Conservation (phyloP, 495 filamentous ascomycete genomes). For the Halenospora varia region DNA sequence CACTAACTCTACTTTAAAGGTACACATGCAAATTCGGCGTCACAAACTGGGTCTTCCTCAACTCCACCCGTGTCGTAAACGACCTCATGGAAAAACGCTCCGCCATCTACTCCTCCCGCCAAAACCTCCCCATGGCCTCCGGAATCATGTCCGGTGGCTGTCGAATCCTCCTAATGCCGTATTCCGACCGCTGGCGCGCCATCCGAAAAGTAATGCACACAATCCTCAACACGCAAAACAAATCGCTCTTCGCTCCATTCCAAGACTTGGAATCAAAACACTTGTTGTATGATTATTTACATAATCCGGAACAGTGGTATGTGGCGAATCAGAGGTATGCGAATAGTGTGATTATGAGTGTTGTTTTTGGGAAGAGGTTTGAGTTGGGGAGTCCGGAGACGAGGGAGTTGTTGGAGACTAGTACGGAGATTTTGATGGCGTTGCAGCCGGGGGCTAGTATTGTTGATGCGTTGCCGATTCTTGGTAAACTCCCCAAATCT, state of each 20-base stretch:
- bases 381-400: conserved; percentile 4
- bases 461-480: conserved; percentile 38
- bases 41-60: conserved; percentile 32
- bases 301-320: conserved; percentile 34
- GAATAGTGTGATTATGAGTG: conserved; percentile 33
- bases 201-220: conserved; percentile 33
- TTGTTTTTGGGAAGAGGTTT: conserved; percentile 16
- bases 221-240: conserved; percentile 29
- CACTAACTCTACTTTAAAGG: not conserved
- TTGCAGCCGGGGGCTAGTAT: conserved; percentile 21
- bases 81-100: conserved; percentile 29
- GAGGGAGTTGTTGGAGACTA: conserved; percentile 9
- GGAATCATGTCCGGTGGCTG: conserved; percentile 23
- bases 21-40: conserved; percentile 17
- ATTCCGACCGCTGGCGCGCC: conserved; percentile 23
- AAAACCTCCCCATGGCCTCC: conserved; percentile 24
- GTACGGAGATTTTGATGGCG: conserved; percentile 22
- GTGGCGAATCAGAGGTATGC: conserved; percentile 39
- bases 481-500: conserved; percentile 28
- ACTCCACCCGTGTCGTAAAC: conserved; percentile 26
- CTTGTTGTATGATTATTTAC: conserved; percentile 32
- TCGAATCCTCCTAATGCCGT: conserved; percentile 22
- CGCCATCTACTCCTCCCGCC: conserved; percentile 22
- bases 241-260: conserved; percentile 30
- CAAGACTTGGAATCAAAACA: conserved; percentile 36